A percentile compares a stretch with the other conserved stretches of the same genome.
Conservation (phyloP, 148 eudicot genomes). For the Drosera capensis region DNA sequence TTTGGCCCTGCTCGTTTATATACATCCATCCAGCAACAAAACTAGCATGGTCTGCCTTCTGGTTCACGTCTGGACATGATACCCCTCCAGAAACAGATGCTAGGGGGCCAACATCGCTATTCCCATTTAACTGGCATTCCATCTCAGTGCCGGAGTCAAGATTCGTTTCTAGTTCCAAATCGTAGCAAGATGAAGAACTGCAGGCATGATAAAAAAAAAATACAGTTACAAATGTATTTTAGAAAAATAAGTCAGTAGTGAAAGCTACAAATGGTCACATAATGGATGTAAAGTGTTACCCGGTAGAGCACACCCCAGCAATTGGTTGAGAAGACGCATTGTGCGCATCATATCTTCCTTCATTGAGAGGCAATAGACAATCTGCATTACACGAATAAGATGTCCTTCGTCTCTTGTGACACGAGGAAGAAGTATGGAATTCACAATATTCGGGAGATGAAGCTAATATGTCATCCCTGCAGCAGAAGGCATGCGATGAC, state of each 20-base stretch:
- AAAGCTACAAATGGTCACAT: not conserved
- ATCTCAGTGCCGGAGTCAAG: constrained; percentile 23
- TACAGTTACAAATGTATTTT: constrained; percentile 1
- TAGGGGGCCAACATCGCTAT: constrained; percentile 18
- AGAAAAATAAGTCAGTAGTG: not conserved
- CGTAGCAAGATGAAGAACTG: constrained; percentile 20
- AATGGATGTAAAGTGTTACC: not conserved
- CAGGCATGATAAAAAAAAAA: not conserved
- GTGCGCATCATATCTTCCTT: constrained; percentile 6
- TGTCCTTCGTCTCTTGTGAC: constrained; percentile 16
- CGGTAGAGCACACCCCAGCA: constrained; percentile 5
- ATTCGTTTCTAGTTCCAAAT: constrained; percentile 12
- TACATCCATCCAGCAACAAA: constrained; percentile 92
- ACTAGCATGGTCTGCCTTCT: constrained; percentile 10
- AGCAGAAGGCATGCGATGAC: constrained; percentile 8
- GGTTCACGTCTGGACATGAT: constrained; percentile 15
- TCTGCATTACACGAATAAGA: constrained; percentile 7
- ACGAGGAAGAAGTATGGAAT: not conserved
- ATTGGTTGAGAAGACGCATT: constrained; percentile 5
- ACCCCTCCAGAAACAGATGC: constrained; percentile 15
- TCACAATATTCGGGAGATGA: constrained; percentile 3
- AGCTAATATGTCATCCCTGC: constrained; percentile 1
- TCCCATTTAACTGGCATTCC: constrained; percentile 34
- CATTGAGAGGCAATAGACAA: constrained; percentile 1
- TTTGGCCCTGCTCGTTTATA: constrained; percentile 60